Conservation (phyloP, 2,329 filamentous ascomycete species). For the Colletotrichum tropicicola region DNA sequence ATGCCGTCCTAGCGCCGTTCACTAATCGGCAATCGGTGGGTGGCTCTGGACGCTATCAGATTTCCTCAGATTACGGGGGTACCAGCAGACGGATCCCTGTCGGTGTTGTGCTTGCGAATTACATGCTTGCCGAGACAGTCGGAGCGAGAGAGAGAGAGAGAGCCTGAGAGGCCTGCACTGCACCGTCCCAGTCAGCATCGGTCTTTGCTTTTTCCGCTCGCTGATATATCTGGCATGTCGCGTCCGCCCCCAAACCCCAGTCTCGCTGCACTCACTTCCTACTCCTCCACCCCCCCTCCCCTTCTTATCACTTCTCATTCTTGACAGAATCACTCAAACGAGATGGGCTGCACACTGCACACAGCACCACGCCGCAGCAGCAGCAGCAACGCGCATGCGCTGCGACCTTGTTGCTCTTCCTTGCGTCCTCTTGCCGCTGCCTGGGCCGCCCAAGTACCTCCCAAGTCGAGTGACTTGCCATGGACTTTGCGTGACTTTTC, state of each 20-base stretch:
- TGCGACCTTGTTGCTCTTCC: constrained; percentile 5
- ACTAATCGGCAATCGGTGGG: constrained; percentile 21
- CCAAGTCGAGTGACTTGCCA: constrained; percentile 16
- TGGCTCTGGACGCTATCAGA: constrained; percentile 26
- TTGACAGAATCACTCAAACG: constrained; percentile 25
- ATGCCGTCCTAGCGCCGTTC: constrained; percentile 7
- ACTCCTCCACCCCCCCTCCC: background rate
- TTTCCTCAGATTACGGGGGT: constrained; percentile 7
- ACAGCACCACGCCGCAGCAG: background rate
- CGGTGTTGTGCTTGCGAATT: background rate
- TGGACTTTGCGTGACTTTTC: background rate
- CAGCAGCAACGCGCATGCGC: constrained; percentile 20
- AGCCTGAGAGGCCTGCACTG: no score
- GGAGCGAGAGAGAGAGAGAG: background rate
- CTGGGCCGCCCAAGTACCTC: constrained; percentile 7
- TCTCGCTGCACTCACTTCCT: background rate
- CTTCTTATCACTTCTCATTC: constrained; percentile 18
- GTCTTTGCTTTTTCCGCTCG: constrained; percentile 8
- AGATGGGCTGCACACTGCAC: constrained; percentile 25
- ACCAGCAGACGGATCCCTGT: constrained; percentile 2
- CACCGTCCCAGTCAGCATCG: no score
- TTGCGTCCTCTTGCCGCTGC: background rate
- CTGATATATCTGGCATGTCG: constrained; percentile 20
- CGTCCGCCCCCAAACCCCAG: background rate
- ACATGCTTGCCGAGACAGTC: background rate